A percentile compares a stretch with the other conserved stretches of the same genome.
Conservation (phyloP, 1,284 basidiomycete species). For the Sporisorium graminicola region DNA sequence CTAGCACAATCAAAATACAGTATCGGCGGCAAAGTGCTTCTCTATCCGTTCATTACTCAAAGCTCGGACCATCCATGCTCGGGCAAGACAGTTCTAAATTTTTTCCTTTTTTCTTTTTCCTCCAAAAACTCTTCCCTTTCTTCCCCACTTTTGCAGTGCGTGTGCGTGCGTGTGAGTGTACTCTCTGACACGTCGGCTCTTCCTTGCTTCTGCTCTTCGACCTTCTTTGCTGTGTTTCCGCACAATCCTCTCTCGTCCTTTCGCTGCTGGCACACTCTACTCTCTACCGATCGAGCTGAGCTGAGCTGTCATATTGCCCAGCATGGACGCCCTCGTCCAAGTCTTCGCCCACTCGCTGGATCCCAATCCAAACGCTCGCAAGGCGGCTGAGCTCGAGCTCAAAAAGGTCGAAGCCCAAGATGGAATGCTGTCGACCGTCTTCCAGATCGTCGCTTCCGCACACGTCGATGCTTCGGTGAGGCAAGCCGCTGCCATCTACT, state of each 20-base stretch:
- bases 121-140: not conserved
- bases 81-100: conserved; percentile 14
- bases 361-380: conserved; percentile 64
- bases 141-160: not conserved
- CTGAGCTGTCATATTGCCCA: conserved; percentile 4
- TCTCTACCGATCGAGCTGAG: not conserved
- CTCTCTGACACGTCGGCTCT: conserved; percentile 6
- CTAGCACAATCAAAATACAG: not conserved
- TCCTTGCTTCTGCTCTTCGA: conserved; percentile 7
- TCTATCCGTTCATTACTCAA: not conserved
- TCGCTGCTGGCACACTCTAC: not conserved
- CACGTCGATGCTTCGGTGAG: conserved; percentile 59
- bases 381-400: conserved; percentile 67
- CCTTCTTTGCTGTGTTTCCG: not conserved
- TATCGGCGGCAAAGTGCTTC: not conserved
- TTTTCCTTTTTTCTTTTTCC: conserved; percentile 3
- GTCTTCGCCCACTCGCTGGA: conserved; percentile 53
- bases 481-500: conserved; percentile 67
- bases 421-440: conserved; percentile 66
- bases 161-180: not conserved
- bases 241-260: not conserved
- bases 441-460: conserved; percentile 57
- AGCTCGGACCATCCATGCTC: conserved; percentile 12
- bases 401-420: conserved; percentile 62
- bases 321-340: conserved; percentile 50